Base-by-base conservation (phyloP, 805 yeast genomes). In the Hermanozyma aechmeae region DNA sequence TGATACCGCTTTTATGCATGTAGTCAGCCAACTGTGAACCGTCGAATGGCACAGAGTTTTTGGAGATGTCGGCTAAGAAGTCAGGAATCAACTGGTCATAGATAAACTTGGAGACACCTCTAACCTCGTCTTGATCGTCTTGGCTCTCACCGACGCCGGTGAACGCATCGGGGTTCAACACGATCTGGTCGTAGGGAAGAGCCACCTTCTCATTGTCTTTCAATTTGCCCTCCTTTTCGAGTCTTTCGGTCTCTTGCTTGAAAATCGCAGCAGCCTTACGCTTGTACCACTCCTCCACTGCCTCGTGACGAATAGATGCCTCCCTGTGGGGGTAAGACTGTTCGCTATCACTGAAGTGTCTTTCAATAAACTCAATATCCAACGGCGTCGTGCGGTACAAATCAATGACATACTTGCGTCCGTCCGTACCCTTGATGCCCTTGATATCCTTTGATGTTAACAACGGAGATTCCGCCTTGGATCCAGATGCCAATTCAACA, bases 251-350 rank as follows among this genome's bases (percentile, higher is more conserved):
- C 43, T 73, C 73, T 1, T 48, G 56, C 34, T 66, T 66, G 37
- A 76, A 51, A 26, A 63, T 61, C 13, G 59, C 62, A 11, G 80
- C 71, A 3, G 80, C 68, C 48, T 78, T 73, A 34, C 73, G 55
- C 47, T 71, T 72, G 79, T 92, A 84, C 96, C 95, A 89, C 43
- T 77, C 83, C 42, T 78, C 89, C 27, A 89, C 74, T 12, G 95
- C 92, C 58, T 89, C 97, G 39, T 76, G 76, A 58, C 97, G 77
- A 25, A 89, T 47, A 15, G 81, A 70, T 10, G 81, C 66, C 55
- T 85, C 83, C 39, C 73, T 71, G 49, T 85, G 96, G 12, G 96
- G 95, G 50, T 86, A 87, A 8, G 73, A 64, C n/a, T 53, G 51
- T 4, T 60, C 54, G 21, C 47, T 46, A 3, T 52, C 58, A 11